A percentile compares a stretch with the other conserved stretches of the same genome.
These are phyloP conservation scores for Zancudomyces culisetae DNA, from an alignment of 371 early-diverging fungal species.

Conservation along the genomic window DNA sequence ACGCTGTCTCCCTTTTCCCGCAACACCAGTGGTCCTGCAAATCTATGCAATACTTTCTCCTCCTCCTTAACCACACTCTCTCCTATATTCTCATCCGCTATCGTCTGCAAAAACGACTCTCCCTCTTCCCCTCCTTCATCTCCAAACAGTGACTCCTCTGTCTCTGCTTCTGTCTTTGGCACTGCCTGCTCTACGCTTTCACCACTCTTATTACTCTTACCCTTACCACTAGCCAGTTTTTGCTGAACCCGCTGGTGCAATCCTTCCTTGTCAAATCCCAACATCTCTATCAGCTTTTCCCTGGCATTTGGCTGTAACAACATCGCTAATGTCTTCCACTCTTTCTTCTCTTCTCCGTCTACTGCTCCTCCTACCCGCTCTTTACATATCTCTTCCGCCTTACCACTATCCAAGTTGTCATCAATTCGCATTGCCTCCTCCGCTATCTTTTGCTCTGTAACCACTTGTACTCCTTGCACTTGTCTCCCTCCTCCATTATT, in stretches of 20 bases:
- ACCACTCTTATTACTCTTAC: background rate
- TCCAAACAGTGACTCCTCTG: constrained; percentile 1
- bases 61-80: background rate
- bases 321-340: constrained; percentile 67
- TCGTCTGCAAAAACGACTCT: constrained; percentile 3
- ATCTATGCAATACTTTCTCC: constrained; percentile 4
- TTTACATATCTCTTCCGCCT: constrained; percentile 11
- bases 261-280: constrained; percentile 60
- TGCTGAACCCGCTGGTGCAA: constrained; percentile 18
- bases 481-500: constrained; percentile 11
- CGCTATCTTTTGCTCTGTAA: constrained; percentile 26
- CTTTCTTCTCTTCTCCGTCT: constrained; percentile 33
- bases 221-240: constrained; percentile 3
- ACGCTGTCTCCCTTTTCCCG: constrained; percentile 10
- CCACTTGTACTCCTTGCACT: constrained; percentile 30
- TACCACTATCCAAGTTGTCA: constrained; percentile 10
- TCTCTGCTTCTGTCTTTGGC: background rate
- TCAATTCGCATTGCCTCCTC: constrained; percentile 15
- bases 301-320: constrained; percentile 62
- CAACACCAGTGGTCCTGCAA: constrained; percentile 6
- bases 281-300: constrained; percentile 59
- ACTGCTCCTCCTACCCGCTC: constrained; percentile 23
- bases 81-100: background rate
- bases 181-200: background rate
- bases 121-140: background rate